Evolutionary conservation across 2,329 filamentous ascomycete genomes (phyloP), one percentile per base, ranked within the genome.

Genomic region (Nigrospora osmanthi): DNA sequence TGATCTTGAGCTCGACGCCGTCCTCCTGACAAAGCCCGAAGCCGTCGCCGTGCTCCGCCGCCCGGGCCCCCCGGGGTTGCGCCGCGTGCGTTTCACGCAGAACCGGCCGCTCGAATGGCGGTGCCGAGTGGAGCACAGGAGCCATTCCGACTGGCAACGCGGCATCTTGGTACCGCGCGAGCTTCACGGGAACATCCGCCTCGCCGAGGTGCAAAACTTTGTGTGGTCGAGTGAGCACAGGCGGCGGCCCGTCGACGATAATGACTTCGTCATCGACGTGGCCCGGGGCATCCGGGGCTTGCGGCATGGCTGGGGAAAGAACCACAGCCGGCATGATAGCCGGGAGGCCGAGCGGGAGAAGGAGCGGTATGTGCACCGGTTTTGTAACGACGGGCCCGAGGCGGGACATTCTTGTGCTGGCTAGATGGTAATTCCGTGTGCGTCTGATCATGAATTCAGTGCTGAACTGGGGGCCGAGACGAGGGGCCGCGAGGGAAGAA

Each of bases 1-100:
- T 6, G 32, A 48, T 31, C 41, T 51, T 11, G 49, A 54, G 40
- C 45, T 52, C n/a, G 48, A 52, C 13, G 44, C 47, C 11, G 11
- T 46, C 11, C 45, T 49, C 35, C 42, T 51, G 11, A 46, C 44
- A 6, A 15, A 42, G 11, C 14, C 31, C 1, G 23, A 38, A 1
- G 49, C 38, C n/a, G 44, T 46, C 4, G n/a, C 13, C 1, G 35
- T 47, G 13, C 35, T 52, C 3, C 45, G 35, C 11, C 31, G 47
- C 14, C 16, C 40, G 14, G n/a, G 40, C 17, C 39, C 49, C 10
- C 34, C n/a, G 36, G 46, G 35, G 30, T 43, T 51, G n/a, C 42
- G 45, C 13, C 42, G 44, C 12, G 11, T 51, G 11, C 19, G 11
- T 3, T 50, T 52, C 40, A 45, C 46, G 35, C 48, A 51, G 41